Conservation (phyloP, 768 basidiomycete genomes). For the Mycena olivaceomarginata region DNA sequence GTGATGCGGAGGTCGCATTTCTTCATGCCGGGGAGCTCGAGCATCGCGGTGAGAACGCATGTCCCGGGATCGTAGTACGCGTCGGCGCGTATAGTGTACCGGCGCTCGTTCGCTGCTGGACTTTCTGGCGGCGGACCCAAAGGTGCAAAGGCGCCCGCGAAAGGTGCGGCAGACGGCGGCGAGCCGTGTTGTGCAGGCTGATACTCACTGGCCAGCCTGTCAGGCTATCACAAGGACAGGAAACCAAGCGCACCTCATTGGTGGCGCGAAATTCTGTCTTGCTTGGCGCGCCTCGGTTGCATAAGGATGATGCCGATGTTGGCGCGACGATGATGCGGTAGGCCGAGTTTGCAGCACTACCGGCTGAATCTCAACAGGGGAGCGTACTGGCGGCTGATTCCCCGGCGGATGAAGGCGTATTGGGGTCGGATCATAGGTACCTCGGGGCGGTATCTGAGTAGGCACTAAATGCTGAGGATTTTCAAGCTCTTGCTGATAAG, state of each 20-base stretch:
- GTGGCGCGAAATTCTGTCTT: constrained; percentile 48
- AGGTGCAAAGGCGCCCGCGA: constrained; percentile 9
- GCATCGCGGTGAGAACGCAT: constrained; percentile 72
- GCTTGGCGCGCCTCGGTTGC: not conserved
- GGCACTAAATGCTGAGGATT: constrained; percentile 49
- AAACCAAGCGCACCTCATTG: constrained; percentile 38
- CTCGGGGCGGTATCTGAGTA: constrained; percentile 49
- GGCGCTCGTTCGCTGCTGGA: constrained; percentile 43
- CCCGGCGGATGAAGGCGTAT: constrained; percentile 53
- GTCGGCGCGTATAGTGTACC: constrained; percentile 75
- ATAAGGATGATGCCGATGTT: constrained; percentile 42
- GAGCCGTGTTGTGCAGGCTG: constrained; percentile 10
- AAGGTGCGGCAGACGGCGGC: constrained; percentile 25
- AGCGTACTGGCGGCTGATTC: constrained; percentile 46
- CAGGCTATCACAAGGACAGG: constrained; percentile 17
- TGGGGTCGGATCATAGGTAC: constrained; percentile 53
- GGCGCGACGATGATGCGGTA: constrained; percentile 44
- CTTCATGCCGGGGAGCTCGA: constrained; percentile 84
- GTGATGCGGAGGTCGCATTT: constrained; percentile 74
- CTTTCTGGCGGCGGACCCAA: constrained; percentile 32
- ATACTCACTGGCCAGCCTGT: not conserved
- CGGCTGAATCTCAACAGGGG: constrained; percentile 47
- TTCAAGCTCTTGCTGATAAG: constrained; percentile 43
- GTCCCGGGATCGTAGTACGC: constrained; percentile 72
- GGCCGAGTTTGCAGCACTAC: constrained; percentile 41